phyloP scores from a whole-genome alignment of 352 stramenopile species.

The Phytophthora citrophthora region DNA sequence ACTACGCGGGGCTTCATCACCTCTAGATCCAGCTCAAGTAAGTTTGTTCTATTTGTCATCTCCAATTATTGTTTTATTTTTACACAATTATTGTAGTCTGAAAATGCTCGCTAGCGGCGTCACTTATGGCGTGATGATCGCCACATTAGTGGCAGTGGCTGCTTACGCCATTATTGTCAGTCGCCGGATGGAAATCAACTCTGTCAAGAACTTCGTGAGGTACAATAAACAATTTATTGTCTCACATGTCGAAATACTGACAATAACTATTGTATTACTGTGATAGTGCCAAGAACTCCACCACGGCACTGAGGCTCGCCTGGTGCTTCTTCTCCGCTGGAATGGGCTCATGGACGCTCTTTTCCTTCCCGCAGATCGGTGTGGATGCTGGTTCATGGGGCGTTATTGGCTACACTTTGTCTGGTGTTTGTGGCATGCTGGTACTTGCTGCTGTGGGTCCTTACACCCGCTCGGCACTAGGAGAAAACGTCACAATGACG shows the following conservation, averaged over 20 bases:
- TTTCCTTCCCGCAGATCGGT: slow-evolving; percentile 78
- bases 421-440: slow-evolving; percentile 57
- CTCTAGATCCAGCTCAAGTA: slow-evolving; percentile 7
- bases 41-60: neutral
- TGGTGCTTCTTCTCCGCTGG: slow-evolving; percentile 84
- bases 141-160: slow-evolving; percentile 64
- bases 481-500: slow-evolving; percentile 76
- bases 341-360: slow-evolving; percentile 80
- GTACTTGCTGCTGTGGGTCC: slow-evolving; percentile 61
- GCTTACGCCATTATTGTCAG: slow-evolving; percentile 73
- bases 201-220: slow-evolving; percentile 71
- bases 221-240: slow-evolving; percentile 7
- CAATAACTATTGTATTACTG: neutral
- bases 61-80: neutral
- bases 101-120: slow-evolving; percentile 59
- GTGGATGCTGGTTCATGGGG: slow-evolving; percentile 77
- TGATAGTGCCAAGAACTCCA: slow-evolving; percentile 72
- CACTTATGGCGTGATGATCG: slow-evolving; percentile 65
- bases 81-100: neutral
- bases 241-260: neutral
- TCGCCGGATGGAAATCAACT: slow-evolving; percentile 58
- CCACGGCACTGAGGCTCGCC: slow-evolving; percentile 53
- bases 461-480: slow-evolving; percentile 57
- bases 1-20: neutral
- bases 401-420: slow-evolving; percentile 80